Evolutionary conservation across 2,329 filamentous ascomycete species (phyloP).

Genomic region (Colletotrichum lupini): DNA sequence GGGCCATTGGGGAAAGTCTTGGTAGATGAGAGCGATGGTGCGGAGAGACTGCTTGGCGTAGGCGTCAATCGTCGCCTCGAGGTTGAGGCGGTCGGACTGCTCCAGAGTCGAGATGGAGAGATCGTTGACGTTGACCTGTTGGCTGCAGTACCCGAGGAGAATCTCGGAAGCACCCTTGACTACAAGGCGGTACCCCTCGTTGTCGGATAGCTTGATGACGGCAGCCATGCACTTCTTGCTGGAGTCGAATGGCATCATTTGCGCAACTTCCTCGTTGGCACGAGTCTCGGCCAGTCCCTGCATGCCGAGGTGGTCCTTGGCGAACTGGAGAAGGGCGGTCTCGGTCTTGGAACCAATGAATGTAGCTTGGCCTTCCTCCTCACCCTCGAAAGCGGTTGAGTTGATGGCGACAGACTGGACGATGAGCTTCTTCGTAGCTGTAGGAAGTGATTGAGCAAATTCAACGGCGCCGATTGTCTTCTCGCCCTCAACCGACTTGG

Average conservation of each 20-base stretch:
- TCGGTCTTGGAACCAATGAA: constrained; percentile 69
- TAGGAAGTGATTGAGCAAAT: constrained; percentile 38
- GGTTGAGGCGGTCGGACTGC: constrained; percentile 55
- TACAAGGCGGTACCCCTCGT: constrained; percentile 58
- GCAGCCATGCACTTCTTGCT: constrained; percentile 67
- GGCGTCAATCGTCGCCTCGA: constrained; percentile 65
- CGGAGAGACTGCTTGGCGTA: constrained; percentile 76
- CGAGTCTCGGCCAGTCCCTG: constrained; percentile 57
- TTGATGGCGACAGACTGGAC: constrained; percentile 64
- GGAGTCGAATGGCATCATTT: constrained; percentile 66
- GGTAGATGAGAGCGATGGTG: constrained; percentile 80
- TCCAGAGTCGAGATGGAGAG: constrained; percentile 65
- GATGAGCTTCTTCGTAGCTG: constrained; percentile 47
- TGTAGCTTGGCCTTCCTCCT: constrained; percentile 54
- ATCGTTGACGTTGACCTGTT: constrained; percentile 53
- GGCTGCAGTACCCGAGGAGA: constrained; percentile 57
- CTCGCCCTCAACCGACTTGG: constrained; percentile 41
- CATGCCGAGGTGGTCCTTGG: constrained; percentile 62
- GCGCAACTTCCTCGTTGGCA: constrained; percentile 56
- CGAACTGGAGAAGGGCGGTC: constrained; percentile 63
- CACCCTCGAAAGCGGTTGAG: constrained; percentile 66
- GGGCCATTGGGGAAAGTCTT: constrained; percentile 78
- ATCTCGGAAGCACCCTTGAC: constrained; percentile 70
- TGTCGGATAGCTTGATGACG: constrained; percentile 58
- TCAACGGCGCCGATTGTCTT: constrained; percentile 37